Percentiles rank a stretch among this genome's conserved stretches.
Evolutionary conservation across 2,329 filamentous ascomycete species (phyloP).

Genomic region (Diaporthe amygdali): DNA sequence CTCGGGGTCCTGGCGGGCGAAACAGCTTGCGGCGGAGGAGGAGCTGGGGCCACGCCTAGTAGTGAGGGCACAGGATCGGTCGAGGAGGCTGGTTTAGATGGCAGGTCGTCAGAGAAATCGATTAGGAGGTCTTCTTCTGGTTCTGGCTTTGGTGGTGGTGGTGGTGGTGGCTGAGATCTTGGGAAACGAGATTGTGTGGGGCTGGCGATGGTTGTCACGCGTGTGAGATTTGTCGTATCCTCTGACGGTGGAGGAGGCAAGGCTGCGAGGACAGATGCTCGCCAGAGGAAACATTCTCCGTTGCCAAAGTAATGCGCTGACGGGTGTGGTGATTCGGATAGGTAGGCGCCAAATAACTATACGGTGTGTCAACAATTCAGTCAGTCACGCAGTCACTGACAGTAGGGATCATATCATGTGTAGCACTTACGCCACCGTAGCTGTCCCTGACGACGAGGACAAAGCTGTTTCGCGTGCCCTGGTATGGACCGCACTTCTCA

Average conservation of each 20-base stretch:
- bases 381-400: not conserved
- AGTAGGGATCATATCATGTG: not conserved
- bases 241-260: conserved; percentile 73
- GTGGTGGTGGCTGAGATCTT: conserved; percentile 22
- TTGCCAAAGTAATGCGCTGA: conserved; percentile 89
- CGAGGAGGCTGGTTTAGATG: conserved; percentile 28
- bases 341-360: conserved; percentile 88
- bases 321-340: conserved; percentile 86
- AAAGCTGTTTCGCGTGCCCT: conserved; percentile 79
- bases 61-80: not conserved
- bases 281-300: conserved; percentile 94
- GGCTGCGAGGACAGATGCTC: conserved; percentile 69
- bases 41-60: not conserved
- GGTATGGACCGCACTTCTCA: conserved; percentile 72
- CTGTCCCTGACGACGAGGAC: conserved; percentile 86
- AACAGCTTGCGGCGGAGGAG: not conserved
- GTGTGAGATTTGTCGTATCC: conserved; percentile 53
- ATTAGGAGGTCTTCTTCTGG: conserved; percentile 28
- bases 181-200: conserved; percentile 28
- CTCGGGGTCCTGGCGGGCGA: not conserved
- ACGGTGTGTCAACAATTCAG: not conserved
- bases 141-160: conserved; percentile 36
- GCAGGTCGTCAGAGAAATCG: conserved; percentile 26
- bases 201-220: conserved; percentile 46
- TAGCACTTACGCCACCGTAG: conserved; percentile 68